Evolutionary conservation across 768 basidiomycete species (phyloP).

Genomic region (Phlebiopsis gigantea): DNA sequence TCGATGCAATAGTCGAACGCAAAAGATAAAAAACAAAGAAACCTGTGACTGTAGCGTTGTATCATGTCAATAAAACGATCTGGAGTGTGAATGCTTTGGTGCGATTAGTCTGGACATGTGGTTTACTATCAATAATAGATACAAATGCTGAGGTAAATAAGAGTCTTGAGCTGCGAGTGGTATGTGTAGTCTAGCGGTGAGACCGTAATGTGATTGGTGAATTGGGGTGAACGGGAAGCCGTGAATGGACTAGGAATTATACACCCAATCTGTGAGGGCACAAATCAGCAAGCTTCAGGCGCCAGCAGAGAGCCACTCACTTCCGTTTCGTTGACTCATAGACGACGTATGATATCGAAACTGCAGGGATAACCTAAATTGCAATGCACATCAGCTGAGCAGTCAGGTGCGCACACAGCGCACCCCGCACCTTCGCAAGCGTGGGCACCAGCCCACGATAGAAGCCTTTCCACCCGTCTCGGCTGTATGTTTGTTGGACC

Average conservation of each 20-base stretch:
- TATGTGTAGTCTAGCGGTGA: background rate
- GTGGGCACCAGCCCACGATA: constrained; percentile 92
- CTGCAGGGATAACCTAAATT: constrained; percentile 85
- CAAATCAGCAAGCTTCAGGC: background rate
- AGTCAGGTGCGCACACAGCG: background rate
- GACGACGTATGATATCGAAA: constrained; percentile 95
- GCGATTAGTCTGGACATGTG: background rate
- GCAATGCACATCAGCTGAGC: background rate
- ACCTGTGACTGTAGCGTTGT: background rate
- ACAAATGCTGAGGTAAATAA: background rate
- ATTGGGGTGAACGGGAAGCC: constrained; percentile 1
- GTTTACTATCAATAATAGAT: background rate
- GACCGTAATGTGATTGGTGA: constrained; percentile 1
- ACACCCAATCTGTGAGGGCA: constrained; percentile 12
- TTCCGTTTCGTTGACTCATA: constrained; percentile 83
- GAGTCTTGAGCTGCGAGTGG: too few species aligned
- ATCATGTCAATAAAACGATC: background rate
- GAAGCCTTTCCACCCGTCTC: constrained; percentile 91
- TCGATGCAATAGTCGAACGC: constrained; percentile 8
- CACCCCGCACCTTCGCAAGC: constrained; percentile 69
- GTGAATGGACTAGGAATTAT: background rate
- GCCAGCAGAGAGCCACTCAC: constrained; percentile 40
- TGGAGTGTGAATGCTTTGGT: background rate
- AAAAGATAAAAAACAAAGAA: background rate
- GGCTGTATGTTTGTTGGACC: constrained; percentile 66